Conservation (phyloP, 2,329 filamentous ascomycete genomes). For the Pseudogymnoascus sp. region DNA sequence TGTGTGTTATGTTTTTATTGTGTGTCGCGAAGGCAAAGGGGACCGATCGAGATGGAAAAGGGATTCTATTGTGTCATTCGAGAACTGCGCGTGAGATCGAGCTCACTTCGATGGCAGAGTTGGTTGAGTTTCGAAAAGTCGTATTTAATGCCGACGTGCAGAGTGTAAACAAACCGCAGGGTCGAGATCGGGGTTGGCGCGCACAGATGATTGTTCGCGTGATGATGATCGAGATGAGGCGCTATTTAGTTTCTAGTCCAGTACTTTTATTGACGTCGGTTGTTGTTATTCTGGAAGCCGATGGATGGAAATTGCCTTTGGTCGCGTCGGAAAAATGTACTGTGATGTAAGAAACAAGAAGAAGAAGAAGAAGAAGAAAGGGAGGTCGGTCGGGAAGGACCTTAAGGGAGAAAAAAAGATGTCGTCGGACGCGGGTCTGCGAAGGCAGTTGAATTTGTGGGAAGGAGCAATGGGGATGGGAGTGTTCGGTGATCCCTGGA, state of each 20-base stretch:
- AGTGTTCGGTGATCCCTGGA: conserved; percentile 3
- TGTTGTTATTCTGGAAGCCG: background rate
- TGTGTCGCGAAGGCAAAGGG: background rate
- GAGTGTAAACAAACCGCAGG: background rate
- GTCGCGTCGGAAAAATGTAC: background rate
- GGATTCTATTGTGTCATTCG: conserved; percentile 4
- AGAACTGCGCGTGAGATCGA: background rate
- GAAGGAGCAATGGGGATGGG: conserved; percentile 3
- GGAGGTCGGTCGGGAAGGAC: background rate
- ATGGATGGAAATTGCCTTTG: background rate
- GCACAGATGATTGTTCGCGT: background rate
- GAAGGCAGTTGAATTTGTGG: background rate
- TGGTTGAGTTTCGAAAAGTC: background rate
- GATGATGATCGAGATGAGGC: conserved; percentile 1
- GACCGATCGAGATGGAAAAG: background rate
- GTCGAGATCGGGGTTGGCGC: background rate
- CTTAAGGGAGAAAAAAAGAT: background rate
- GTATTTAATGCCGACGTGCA: background rate
- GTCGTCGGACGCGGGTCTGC: background rate
- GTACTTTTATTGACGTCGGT: conserved; percentile 5
- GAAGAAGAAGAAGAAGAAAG: background rate
- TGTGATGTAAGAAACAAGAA: background rate
- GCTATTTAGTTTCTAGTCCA: background rate
- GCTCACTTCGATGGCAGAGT: background rate
- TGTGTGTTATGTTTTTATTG: background rate